phyloP scores from a whole-genome alignment of 2,329 filamentous ascomycete species.

The Trichoderma sp. region DNA sequence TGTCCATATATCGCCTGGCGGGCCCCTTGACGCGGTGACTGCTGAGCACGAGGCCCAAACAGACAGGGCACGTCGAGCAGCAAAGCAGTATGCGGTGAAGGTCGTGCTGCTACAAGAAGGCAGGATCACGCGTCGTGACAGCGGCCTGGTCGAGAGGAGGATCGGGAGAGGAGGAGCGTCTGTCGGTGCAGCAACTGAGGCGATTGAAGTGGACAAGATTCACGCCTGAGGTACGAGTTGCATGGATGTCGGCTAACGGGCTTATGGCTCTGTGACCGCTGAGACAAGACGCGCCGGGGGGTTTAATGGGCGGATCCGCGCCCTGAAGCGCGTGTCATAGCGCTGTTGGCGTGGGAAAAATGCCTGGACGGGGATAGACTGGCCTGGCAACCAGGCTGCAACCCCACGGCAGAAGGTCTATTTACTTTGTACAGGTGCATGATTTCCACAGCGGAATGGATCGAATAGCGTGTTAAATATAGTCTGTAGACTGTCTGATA shows the following conservation, averaged over 20 bases:
- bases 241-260: constrained; percentile 15
- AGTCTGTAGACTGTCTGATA: neutral
- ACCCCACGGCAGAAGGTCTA: neutral
- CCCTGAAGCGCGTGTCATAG: constrained; percentile 16
- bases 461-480: neutral
- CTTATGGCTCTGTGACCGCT: neutral
- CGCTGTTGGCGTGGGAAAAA: constrained; percentile 10
- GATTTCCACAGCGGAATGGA: neutral
- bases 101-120: neutral
- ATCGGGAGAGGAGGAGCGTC: neutral
- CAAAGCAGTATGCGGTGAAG: neutral
- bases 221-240: neutral
- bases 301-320: constrained; percentile 15
- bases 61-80: constrained; percentile 4
- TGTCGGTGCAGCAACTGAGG: constrained; percentile 6
- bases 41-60: constrained; percentile 13
- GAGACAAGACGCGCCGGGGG: constrained; percentile 12
- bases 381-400: constrained; percentile 10
- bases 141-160: neutral
- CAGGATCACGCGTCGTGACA: constrained; percentile 5
- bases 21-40: constrained; percentile 7
- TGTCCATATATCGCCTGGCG: neutral
- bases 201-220: neutral
- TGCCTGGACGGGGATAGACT: neutral
- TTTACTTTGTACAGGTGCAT: neutral